Conservation (phyloP, 495 filamentous ascomycete species). For the Letharia columbiana region DNA sequence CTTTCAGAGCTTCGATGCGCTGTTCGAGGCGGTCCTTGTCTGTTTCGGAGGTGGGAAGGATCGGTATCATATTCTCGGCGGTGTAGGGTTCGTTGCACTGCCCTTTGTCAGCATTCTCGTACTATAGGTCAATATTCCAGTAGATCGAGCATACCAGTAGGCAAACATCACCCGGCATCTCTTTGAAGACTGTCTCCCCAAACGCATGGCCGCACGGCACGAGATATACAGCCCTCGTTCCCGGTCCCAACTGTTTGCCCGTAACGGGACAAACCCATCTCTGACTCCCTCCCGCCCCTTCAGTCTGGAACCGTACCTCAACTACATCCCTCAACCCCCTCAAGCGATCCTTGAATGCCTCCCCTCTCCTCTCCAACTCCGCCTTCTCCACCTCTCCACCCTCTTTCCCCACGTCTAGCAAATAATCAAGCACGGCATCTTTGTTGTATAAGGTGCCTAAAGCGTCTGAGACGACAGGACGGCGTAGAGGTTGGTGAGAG, state of each 20-base stretch:
- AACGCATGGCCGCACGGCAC: constrained; percentile 97
- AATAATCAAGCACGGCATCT: constrained; percentile 73
- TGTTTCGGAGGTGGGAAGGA: constrained; percentile 60
- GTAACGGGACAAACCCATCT: constrained; percentile 80
- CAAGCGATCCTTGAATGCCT: constrained; percentile 61
- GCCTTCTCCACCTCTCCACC: constrained; percentile 43
- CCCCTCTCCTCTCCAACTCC: constrained; percentile 35
- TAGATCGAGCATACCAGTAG: constrained; percentile 41
- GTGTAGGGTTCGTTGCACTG: constrained; percentile 72
- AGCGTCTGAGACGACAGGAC: constrained; percentile 76
- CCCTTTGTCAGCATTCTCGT: constrained; percentile 15
- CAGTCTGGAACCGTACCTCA: constrained; percentile 71
- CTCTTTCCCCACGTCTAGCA: constrained; percentile 56
- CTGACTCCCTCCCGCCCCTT: constrained; percentile 27
- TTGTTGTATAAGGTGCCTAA: constrained; percentile 90
- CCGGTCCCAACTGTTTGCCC: constrained; percentile 74
- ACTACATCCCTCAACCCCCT: constrained; percentile 80
- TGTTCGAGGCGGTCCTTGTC: constrained; percentile 61
- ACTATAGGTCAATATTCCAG: background rate
- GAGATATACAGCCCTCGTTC: constrained; percentile 74
- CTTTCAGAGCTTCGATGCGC: constrained; percentile 56
- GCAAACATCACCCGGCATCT: constrained; percentile 58
- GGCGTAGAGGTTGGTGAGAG: constrained; percentile 61
- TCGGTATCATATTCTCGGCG: constrained; percentile 69
- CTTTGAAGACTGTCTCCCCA: constrained; percentile 71